Evolutionary conservation across 2,329 filamentous ascomycete species (phyloP).

Genomic region (Zymoseptoria brevis): DNA sequence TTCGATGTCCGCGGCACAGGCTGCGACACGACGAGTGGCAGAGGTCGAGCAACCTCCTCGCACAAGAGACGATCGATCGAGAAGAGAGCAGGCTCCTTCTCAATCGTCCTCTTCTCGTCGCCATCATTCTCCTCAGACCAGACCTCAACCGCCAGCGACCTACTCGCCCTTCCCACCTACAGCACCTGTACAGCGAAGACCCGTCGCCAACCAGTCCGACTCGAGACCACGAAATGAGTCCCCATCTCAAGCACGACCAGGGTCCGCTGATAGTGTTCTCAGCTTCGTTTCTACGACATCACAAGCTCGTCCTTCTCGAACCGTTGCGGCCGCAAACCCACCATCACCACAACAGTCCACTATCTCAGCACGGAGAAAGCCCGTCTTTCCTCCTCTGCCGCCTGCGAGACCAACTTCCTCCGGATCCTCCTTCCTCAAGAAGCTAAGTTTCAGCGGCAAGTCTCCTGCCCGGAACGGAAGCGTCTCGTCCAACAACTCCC

Average conservation of each 20-base stretch:
- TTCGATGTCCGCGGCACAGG: neutral
- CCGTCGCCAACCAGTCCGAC: neutral
- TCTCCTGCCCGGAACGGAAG: constrained; percentile 1
- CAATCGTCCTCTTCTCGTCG: neutral
- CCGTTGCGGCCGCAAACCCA: neutral
- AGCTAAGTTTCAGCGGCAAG: constrained; percentile 6
- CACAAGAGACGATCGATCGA: neutral
- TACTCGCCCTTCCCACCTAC: neutral
- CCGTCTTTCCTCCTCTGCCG: neutral
- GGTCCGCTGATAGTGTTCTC: neutral
- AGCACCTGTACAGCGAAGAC: neutral
- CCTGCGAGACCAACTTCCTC: neutral
- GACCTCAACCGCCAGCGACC: neutral
- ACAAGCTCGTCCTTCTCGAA: neutral
- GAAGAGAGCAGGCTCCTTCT: neutral
- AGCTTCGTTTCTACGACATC: neutral
- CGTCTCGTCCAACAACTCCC: neutral
- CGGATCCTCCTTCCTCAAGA: neutral
- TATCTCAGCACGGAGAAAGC: neutral
- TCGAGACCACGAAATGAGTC: neutral
- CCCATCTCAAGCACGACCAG: neutral
- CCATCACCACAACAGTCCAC: neutral
- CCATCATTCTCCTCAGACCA: neutral
- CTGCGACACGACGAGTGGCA: neutral
- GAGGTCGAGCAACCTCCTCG: neutral